Evolutionary conservation across 2,329 filamentous ascomycete genomes (phyloP), one percentile per base, ranked within the genome.

Genomic region (Epichloe bromicola): DNA sequence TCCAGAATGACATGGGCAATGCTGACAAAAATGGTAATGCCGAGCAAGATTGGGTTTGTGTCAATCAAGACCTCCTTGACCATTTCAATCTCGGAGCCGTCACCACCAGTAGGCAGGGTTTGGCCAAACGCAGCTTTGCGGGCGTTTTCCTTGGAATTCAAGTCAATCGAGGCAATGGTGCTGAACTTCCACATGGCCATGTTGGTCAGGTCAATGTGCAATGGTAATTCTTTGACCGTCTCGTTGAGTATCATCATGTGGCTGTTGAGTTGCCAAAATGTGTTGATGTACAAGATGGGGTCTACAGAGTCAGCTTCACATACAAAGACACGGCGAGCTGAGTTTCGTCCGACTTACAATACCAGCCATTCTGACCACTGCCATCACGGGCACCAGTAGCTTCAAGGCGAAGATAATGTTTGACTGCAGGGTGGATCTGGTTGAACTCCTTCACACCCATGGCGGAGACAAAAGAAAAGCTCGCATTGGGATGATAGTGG

Each of bases 401-500:
- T 65, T 97, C 93, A 34, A 95, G 76, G 44, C 82, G 82, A 38
- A 96, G 72, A 63, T 86, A 93, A 61, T 88, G 83, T 49, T 84
- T 80, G 51, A 86, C 72, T 1, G 88, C 86, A 1, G 87, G 85
- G 55, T 87, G 83, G 57, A 90, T 72, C 50, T 74, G 71, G 20
- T 75, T 73, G 58, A 82, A 89, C 30, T 77, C 76, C 63, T 86
- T 73, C 6, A 84, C 74, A 20, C 89, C 90, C 40, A 83, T 74
- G 60, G 89, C 83, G 3, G 90, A 88, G 47, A 98, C 80, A 60
- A 97, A 82, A 5, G 89, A 87, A 54, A 98, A 74, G 48, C 86
- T 94, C 59, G 94, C 85, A 68, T 98, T 98, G 6, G 93, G 86
- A 68, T 98, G 93, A 65, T 96, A 98, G 71, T 90, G 95, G 50